Percentiles rank a stretch among this genome's conserved stretches.
Evolutionary conservation across 768 basidiomycete species (phyloP).

Genomic region (Exsudoporus frostii): DNA sequence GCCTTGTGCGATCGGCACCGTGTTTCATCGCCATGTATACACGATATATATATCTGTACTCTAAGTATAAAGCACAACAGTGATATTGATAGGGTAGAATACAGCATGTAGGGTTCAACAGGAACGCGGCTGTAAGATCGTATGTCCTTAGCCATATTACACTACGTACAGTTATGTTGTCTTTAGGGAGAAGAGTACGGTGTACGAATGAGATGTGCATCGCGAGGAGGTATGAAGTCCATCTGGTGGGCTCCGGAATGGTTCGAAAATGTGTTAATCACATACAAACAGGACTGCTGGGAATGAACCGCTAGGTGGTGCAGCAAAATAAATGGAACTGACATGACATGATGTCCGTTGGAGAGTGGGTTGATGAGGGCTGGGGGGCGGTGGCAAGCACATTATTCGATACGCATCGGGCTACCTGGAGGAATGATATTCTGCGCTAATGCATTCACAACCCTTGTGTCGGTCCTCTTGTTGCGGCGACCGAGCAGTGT

Average conservation of each 20-base stretch:
- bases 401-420: constrained; percentile 32
- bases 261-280: not conserved
- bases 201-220: constrained; percentile 15
- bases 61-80: constrained; percentile 15
- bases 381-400: not conserved
- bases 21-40: not conserved
- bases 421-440: constrained; percentile 25
- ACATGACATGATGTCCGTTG: not conserved
- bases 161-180: constrained; percentile 7
- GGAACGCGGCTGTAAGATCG: not conserved
- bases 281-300: not conserved
- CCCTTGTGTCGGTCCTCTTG: constrained; percentile 34
- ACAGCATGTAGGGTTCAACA: constrained; percentile 16
- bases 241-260: not conserved
- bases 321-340: not conserved
- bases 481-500: constrained; percentile 80
- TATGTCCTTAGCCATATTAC: constrained; percentile 16
- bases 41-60: not conserved
- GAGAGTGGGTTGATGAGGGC: not conserved
- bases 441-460: constrained; percentile 35
- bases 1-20: not conserved
- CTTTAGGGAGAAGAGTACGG: constrained; percentile 6
- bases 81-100: constrained; percentile 13
- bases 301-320: not conserved
- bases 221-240: not conserved